Evolutionary conservation across 2,329 filamentous ascomycete genomes (phyloP), one percentile per base, ranked within the genome.

Genomic region (Botrytis elliptica): DNA sequence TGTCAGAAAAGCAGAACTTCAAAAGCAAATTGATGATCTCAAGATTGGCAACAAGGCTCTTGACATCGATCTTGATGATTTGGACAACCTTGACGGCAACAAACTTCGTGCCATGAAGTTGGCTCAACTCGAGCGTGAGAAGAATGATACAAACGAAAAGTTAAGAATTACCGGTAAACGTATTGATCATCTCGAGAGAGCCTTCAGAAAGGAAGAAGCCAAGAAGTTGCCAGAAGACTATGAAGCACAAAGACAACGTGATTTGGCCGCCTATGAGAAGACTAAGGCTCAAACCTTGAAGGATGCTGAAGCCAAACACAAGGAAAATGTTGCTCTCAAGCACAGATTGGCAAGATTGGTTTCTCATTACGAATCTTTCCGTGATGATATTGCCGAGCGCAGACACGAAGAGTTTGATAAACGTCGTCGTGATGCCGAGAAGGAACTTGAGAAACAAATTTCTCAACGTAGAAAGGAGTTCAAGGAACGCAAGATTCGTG

Each of bases 351-450:
- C 88, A 81, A 90, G 95, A 76, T 88, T 99, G 72, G 92, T 98
- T 77, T 88, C 91, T n/a, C 84, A 87, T 71, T 99, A 97, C 84
- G 94, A 96, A 82, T 85, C 85, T 16, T 98, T 97, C 89, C 91
- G 93, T 81, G 87, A 91, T 77, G 90, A 91, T 66, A 90, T 99
- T 71, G 93, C 93, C 75, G 92, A 96, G 83, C 92, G 94, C 81
- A 93, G 95, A 79, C 93, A 94, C 81, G 93, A 97, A 79, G 94
- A 98, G 84, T 99, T 98, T 79, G 96, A 98, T 88, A 95, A 93
- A 86, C 93, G 95, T 77, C 93, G 93, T 81, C 94, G 92, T 83
- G 91, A 93, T 80, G 96, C 96, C 46, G 94, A 98, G 86, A 91
- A 92, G 77, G 96, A 99, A 82, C 89, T 98, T 74, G 93, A 98